These are phyloP conservation scores for Stemphylium vesicarium DNA, from an alignment of 2,329 filamentous ascomycete genomes.

Conservation along the genomic window DNA sequence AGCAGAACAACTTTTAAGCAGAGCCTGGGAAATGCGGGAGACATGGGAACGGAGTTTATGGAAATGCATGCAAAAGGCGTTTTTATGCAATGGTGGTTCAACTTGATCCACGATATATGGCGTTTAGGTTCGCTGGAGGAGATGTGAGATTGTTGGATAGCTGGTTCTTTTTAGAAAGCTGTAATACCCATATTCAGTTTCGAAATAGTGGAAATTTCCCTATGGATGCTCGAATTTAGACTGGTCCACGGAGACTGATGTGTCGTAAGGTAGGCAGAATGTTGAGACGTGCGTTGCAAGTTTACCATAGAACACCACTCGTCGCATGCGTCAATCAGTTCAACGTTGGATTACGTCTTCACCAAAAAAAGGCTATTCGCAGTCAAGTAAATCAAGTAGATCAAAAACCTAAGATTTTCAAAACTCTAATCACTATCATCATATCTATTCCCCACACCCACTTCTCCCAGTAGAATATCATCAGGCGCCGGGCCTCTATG, in stretches of 20 bases:
- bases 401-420: neutral
- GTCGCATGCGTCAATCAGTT: neutral
- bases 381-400: neutral
- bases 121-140: neutral
- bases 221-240: too few species aligned
- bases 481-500: conserved; percentile 64
- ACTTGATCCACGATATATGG: neutral
- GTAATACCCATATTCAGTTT: neutral
- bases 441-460: conserved; percentile 64
- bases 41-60: neutral
- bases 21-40: neutral
- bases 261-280: too few species aligned
- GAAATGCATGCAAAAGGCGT: neutral
- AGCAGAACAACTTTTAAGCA: conserved; percentile 37
- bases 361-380: neutral
- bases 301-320: too few species aligned
- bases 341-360: neutral
- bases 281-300: too few species aligned
- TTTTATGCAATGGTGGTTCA: neutral
- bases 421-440: conserved; percentile 60
- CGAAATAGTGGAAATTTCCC: too few species aligned
- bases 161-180: neutral
- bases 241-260: too few species aligned
- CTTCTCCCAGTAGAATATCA: conserved; percentile 76
- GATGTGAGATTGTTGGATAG: neutral